These are phyloP conservation scores for Kokia cookei DNA, from an alignment of 441 rosid species.

Conservation along the genomic window DNA sequence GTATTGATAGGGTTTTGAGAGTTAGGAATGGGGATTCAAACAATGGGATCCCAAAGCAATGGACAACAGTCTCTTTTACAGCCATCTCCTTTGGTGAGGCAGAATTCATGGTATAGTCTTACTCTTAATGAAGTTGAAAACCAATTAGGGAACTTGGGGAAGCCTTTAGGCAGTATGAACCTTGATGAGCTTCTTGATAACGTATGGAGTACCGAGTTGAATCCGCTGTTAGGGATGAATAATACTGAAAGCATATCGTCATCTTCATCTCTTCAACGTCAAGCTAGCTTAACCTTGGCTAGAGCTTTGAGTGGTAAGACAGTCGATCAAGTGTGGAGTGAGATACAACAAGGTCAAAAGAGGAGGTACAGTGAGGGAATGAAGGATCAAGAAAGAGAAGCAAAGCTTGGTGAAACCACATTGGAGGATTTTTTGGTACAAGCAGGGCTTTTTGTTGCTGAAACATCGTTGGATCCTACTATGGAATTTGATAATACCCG, in stretches of 20 bases:
- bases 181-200: slow-evolving; percentile 36
- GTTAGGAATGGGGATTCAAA: slow-evolving; percentile 51
- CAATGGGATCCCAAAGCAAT: slow-evolving; percentile 33
- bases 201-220: slow-evolving; percentile 37
- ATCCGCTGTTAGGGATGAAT: slow-evolving; percentile 16
- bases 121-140: slow-evolving; percentile 32
- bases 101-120: slow-evolving; percentile 29
- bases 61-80: slow-evolving; percentile 25
- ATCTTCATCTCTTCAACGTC: slow-evolving; percentile 22
- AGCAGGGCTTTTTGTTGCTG: slow-evolving; percentile 42
- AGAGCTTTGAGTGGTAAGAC: slow-evolving; percentile 12
- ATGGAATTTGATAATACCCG: slow-evolving; percentile 26
- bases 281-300: slow-evolving; percentile 27
- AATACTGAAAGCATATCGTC: slow-evolving; percentile 12
- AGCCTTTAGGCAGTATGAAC: slow-evolving; percentile 37
- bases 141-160: slow-evolving; percentile 24
- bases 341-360: slow-evolving; percentile 30
- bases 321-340: slow-evolving; percentile 43
- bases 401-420: slow-evolving; percentile 26
- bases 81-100: slow-evolving; percentile 22
- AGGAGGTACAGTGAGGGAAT: slow-evolving; percentile 22
- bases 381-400: slow-evolving; percentile 16
- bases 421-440: slow-evolving; percentile 66
- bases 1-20: slow-evolving; percentile 10
- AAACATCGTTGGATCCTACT: slow-evolving; percentile 23